These are phyloP conservation scores for Gomphus bonarii DNA, from an alignment of 1,284 basidiomycete genomes.

Conservation along the genomic window DNA sequence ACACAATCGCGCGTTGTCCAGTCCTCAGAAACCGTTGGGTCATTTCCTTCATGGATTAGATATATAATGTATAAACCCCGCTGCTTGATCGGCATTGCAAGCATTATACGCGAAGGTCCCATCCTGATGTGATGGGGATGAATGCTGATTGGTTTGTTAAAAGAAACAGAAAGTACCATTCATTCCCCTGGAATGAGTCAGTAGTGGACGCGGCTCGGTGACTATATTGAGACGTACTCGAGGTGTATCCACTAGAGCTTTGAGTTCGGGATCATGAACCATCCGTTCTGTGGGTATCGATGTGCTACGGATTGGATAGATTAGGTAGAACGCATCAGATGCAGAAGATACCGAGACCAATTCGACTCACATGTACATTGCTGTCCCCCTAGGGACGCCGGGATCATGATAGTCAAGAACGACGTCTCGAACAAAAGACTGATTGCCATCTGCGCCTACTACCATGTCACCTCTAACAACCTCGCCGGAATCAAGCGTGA, in stretches of 20 bases:
- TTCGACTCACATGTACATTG: not conserved
- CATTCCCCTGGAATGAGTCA: not conserved
- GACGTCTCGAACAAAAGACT: conserved; percentile 25
- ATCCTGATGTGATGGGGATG: conserved; percentile 3
- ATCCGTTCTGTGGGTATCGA: conserved; percentile 12
- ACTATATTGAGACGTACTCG: not conserved
- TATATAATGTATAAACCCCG: conserved; percentile 11
- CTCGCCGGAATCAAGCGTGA: conserved; percentile 37
- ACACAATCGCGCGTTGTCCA: conserved; percentile 10
- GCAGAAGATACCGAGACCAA: not conserved
- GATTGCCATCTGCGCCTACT: conserved; percentile 51
- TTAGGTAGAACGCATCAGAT: not conserved
- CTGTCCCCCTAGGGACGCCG: conserved; percentile 1
- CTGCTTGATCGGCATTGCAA: conserved; percentile 12
- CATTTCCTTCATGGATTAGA: conserved; percentile 10
- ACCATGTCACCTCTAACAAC: conserved; percentile 43
- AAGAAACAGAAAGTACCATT: not conserved
- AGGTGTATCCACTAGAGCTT: conserved; percentile 9
- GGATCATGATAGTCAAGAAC: conserved; percentile 14
- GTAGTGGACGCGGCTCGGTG: not conserved
- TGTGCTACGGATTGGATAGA: conserved; percentile 2
- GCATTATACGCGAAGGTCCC: conserved; percentile 13
- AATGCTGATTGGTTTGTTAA: not conserved
- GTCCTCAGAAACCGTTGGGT: conserved; percentile 9
- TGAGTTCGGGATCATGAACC: conserved; percentile 11